phyloP scores from a whole-genome alignment of 805 yeast species.

The Yarrowia porcina region DNA sequence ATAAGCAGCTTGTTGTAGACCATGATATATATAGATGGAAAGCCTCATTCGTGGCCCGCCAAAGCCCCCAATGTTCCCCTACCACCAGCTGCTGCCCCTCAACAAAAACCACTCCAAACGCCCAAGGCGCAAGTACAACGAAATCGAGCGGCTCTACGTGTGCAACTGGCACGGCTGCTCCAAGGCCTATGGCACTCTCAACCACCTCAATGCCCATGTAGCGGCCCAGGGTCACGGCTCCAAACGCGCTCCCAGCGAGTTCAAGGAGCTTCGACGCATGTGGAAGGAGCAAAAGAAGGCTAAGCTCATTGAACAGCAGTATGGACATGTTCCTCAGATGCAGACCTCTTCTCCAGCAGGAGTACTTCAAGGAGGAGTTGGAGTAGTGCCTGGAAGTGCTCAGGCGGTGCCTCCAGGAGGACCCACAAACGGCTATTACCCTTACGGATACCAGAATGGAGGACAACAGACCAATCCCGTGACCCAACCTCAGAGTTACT shows the following conservation, averaged over 20 bases:
- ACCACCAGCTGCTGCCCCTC: slow-evolving; percentile 20
- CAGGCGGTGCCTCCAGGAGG: too few relatives aligned
- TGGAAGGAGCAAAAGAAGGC: slow-evolving; percentile 44
- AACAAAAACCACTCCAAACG: slow-evolving; percentile 39
- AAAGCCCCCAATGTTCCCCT: slow-evolving; percentile 16
- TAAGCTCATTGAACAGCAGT: slow-evolving; percentile 29
- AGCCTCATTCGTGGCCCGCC: too few relatives aligned
- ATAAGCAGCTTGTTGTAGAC: slow-evolving; percentile 12
- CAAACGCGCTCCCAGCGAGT: slow-evolving; percentile 54
- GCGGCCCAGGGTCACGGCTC: slow-evolving; percentile 52
- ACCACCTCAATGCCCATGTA: slow-evolving; percentile 58
- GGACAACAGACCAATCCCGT: slow-evolving; percentile 7
- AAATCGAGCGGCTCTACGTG: slow-evolving; percentile 52
- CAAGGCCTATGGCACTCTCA: slow-evolving; percentile 58
- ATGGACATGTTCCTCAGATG: neutral
- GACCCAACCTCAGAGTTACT: neutral
- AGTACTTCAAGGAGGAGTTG: too few relatives aligned
- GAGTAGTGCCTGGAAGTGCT: too few relatives aligned
- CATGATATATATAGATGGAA: slow-evolving; percentile 1
- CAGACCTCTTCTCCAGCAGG: slow-evolving; percentile 6
- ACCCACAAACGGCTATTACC: slow-evolving; percentile 14
- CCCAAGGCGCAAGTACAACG: slow-evolving; percentile 53
- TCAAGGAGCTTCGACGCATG: slow-evolving; percentile 48
- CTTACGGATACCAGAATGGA: slow-evolving; percentile 16
- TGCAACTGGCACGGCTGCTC: slow-evolving; percentile 49